Evolutionary conservation across 257 asterid species (phyloP), one percentile per base, ranked within the genome.

Genomic region (Jacaranda copaia): DNA sequence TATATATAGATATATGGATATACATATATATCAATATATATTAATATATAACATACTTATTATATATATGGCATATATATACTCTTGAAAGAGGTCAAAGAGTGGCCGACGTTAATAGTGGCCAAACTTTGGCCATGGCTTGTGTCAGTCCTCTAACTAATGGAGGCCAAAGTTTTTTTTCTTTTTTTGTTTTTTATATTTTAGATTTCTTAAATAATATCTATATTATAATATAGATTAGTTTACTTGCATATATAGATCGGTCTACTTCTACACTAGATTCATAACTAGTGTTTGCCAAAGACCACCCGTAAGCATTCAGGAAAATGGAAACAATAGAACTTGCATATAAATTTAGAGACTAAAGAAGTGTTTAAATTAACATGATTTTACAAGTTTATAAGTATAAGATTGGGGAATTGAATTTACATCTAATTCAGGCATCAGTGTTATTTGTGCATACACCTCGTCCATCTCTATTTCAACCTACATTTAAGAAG

Each of bases 401-500:
- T 16, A 49, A 14, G 16, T 12, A 49, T 5, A 25, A 42, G 5
- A 5, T 59, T 9, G 65, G 35, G 65, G 3, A 4, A 25, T 20
- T 25, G 65, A 25, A 59, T 9, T 59, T 59, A 59, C 65, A 59
- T 59, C 65, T 20, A 20, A 15, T 25, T 59, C 65, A 59, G 42
- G 65, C 8, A 59, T 25, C 65, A 59, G 5, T 59, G 65, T 59
- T 20, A 59, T 25, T 25, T 59, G 65, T 12, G 65, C 65, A 59
- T 59, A 59, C 65, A 59, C 65, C 65, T 59, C 65, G n/a, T 59
- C 65, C 6, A 42, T 59, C 65, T 59, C 65, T 10, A 2, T 59
- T 59, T 59, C 65, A 59, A 42, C 65, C 65, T 59, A 25, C 65
- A 59, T 20, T 58, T 59, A 3, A 59, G 42, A 59, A 59, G n/a